Conservation (phyloP, 2,329 filamentous ascomycete genomes). For the Setomelanomma holmii region DNA sequence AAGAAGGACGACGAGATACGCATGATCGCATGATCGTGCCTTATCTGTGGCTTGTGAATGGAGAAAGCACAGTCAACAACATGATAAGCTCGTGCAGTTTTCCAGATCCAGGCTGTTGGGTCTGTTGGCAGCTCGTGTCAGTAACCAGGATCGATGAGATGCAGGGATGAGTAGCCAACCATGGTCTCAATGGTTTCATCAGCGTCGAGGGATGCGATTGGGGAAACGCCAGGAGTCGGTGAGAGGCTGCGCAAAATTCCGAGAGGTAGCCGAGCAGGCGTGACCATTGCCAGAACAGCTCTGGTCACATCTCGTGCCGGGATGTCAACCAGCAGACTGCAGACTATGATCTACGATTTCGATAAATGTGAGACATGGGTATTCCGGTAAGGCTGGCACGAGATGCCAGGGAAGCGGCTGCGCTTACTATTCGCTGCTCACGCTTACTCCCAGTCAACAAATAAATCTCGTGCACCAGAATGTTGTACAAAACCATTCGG, state of each 20-base stretch:
- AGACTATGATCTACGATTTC: neutral
- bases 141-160: neutral
- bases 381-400: neutral
- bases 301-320: neutral
- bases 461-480: neutral
- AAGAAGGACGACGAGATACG: neutral
- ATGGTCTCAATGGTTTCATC: no score
- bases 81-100: neutral
- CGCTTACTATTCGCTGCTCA: conserved; percentile 4
- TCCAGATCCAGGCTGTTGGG: neutral
- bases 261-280: no score
- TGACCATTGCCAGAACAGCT: neutral
- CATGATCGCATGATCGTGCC: neutral
- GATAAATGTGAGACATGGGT: conserved; percentile 1
- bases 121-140: neutral
- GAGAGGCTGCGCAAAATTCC: neutral
- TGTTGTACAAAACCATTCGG: conserved; percentile 5
- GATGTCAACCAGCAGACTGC: neutral
- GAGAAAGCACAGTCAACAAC: neutral
- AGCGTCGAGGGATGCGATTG: neutral
- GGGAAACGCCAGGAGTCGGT: neutral
- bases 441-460: conserved; percentile 5
- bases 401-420: neutral
- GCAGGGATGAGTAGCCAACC: no score
- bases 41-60: neutral